Evolutionary conservation across 768 basidiomycete genomes (phyloP).

Genomic region (Rhizopogon vinicolor): DNA sequence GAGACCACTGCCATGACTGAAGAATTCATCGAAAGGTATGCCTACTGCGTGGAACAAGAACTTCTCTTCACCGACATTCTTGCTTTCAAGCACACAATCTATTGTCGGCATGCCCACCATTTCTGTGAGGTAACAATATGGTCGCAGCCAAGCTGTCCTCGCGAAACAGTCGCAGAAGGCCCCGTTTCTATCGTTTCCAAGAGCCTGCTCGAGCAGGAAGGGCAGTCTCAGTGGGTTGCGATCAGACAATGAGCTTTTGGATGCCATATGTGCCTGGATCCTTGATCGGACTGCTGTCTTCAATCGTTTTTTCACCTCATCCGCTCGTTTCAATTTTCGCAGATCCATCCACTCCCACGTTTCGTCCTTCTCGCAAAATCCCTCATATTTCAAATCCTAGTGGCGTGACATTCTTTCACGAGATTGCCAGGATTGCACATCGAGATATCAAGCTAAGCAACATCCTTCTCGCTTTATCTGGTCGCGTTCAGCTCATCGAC

Average conservation of each 20-base stretch:
- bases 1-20: too few relatives aligned
- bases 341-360: conserved; percentile 6
- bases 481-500: conserved; percentile 73
- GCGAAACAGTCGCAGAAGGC: conserved; percentile 20
- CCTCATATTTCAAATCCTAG: conserved; percentile 62
- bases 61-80: neutral
- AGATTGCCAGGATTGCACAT: conserved; percentile 57
- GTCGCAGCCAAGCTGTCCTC: neutral
- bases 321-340: conserved; percentile 15
- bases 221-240: conserved; percentile 19
- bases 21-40: neutral
- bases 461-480: conserved; percentile 57
- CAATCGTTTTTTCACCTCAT: conserved; percentile 22
- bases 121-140: neutral
- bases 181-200: conserved; percentile 17
- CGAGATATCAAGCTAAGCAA: conserved; percentile 87
- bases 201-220: conserved; percentile 10
- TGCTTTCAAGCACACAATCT: neutral
- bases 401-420: conserved; percentile 70
- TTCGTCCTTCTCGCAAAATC: conserved; percentile 56
- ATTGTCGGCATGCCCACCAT: conserved; percentile 5
- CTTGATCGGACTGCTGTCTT: conserved; percentile 41
- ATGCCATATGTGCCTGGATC: conserved; percentile 64
- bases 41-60: neutral
- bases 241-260: conserved; percentile 51